phyloP scores from a whole-genome alignment of 225 moss, liverwort and hornwort species.

The Lunularia cruciata region DNA sequence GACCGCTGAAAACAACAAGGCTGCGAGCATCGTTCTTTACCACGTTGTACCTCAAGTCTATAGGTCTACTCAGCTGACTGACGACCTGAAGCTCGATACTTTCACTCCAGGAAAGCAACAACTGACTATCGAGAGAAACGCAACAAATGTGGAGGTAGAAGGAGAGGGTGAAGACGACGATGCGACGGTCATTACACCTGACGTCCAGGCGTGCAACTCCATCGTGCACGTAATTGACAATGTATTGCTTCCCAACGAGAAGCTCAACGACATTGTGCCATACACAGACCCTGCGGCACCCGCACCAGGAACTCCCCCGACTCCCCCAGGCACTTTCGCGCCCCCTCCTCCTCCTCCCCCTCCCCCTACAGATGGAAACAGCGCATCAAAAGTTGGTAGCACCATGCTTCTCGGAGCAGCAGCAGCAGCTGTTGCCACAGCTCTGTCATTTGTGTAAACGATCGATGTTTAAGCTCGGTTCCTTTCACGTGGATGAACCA shows the following conservation, averaged over 20 bases:
- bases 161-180: not conserved
- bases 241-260: constrained; percentile 3
- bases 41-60: not conserved
- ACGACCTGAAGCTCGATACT: not conserved
- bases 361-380: not conserved
- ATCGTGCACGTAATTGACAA: constrained; percentile 7
- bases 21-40: constrained; percentile 9
- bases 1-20: not conserved
- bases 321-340: not conserved
- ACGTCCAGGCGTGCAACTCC: constrained; percentile 1
- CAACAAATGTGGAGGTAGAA: not conserved
- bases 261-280: not conserved
- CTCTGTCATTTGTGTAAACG: not conserved
- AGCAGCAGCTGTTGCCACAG: not conserved
- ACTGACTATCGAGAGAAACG: not conserved
- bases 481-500: no score
- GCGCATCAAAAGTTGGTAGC: not conserved
- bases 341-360: not conserved
- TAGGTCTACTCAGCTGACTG: not conserved
- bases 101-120: not conserved
- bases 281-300: not conserved
- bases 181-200: not conserved
- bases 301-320: not conserved
- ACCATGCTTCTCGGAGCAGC: not conserved
- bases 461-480: no score